Base-by-base conservation (phyloP, 495 filamentous ascomycete genomes). In the Annulohypoxylon maeteangense region DNA sequence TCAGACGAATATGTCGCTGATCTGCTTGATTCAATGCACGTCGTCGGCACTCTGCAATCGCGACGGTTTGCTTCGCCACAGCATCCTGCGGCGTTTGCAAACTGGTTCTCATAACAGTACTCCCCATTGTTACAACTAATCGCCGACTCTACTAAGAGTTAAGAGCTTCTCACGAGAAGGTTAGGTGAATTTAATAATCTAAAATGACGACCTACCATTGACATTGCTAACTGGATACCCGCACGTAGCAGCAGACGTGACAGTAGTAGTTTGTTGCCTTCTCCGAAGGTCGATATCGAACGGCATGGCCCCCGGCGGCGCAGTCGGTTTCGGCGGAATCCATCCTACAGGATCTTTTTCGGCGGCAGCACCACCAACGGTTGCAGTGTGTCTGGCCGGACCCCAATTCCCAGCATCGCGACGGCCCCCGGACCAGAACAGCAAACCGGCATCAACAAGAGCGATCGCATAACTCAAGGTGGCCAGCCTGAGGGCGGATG, bases 401-500 rank as follows among this genome's bases (percentile, higher is more conserved):
- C 67, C 68, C 75, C 75, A 76, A 75, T 67, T 66, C 42, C 70
- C 67, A 60, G 65, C 66, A 70, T 68, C 40, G 60, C 25, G 34
- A 58, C 29, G 50, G 27, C 50, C 29, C 27, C 42, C 67, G 51
- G 56, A 20, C 42, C 63, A 60, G 44, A 50, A 64, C 36, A 60
- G 68, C 53, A 70, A 65, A 65, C 64, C 65, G 31, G 70, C 75
- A 64, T 78, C 56, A 53, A 70, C 68, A 60, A 45, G 56, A 50
- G 70, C 68, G 57, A 76, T 70, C 70, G 74, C 74, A 55, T 68
- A 76, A 71, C 70, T 74, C 70, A 75, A 68, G 62, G 71, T 53
- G 44, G 73, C 74, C 75, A 78, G 72, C 74, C 74, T 75, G 65
- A 74, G 68, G 67, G 64, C 74, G 65, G 67, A 71, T 71, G 65